These are phyloP conservation scores for Pseudisothecium myosuroides DNA, from an alignment of 225 moss, liverwort and hornwort genomes.

Conservation along the genomic window DNA sequence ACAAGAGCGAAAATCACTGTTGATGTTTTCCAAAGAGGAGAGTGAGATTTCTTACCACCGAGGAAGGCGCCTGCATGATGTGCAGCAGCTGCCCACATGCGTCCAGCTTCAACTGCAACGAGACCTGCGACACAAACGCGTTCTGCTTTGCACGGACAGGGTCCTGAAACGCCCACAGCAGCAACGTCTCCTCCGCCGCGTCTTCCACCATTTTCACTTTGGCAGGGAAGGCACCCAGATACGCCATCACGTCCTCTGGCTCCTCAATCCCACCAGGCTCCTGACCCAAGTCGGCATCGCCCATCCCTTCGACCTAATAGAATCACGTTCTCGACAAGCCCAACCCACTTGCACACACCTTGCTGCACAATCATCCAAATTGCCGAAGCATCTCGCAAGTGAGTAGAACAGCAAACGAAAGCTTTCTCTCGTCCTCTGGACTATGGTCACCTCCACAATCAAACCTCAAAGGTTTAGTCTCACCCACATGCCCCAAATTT, in stretches of 20 bases:
- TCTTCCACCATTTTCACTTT: slow-evolving; percentile 54
- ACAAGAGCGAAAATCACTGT: not conserved
- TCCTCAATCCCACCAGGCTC: not conserved
- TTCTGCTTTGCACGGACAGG: slow-evolving; percentile 66
- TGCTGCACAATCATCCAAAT: not conserved
- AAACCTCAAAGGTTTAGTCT: not conserved
- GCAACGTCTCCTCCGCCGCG: slow-evolving; percentile 79
- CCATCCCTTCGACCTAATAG: not conserved
- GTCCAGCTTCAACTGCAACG: slow-evolving; percentile 54
- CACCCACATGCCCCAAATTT: no score
- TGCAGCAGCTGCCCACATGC: slow-evolving; percentile 77
- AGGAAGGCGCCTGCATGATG: slow-evolving; percentile 74
- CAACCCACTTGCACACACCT: not conserved
- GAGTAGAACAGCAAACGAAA: not conserved
- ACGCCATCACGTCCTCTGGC: slow-evolving; percentile 20
- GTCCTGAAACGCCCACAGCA: slow-evolving; percentile 81
- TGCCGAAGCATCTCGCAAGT: not conserved
- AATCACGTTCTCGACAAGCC: not conserved
- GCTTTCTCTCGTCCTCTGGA: not conserved
- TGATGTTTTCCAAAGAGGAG: not conserved
- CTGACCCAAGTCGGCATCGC: not conserved
- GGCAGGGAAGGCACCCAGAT: slow-evolving; percentile 52
- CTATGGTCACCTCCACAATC: not conserved
- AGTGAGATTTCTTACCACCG: slow-evolving; percentile 27
- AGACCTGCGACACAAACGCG: slow-evolving; percentile 53